These are phyloP conservation scores for Termitomyces sp. DNA, from an alignment of 768 basidiomycete species.

Conservation along the genomic window DNA sequence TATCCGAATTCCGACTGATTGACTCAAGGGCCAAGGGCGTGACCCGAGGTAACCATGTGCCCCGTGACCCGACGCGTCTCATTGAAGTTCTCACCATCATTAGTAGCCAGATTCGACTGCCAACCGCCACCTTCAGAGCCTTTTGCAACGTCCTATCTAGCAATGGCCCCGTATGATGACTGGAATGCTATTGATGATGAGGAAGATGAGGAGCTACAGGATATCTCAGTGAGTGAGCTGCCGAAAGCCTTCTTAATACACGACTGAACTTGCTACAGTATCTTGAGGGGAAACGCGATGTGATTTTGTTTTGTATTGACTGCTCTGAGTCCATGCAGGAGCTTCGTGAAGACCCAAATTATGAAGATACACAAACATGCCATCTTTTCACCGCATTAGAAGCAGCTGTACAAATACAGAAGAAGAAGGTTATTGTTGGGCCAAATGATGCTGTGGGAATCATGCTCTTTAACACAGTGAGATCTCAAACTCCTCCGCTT, in stretches of 20 bases:
- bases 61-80: conserved; percentile 16
- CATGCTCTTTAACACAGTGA: conserved; percentile 87
- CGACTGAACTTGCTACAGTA: conserved; percentile 31
- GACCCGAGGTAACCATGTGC: conserved; percentile 1
- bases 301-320: conserved; percentile 94
- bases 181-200: conserved; percentile 80
- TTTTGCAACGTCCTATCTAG: not conserved
- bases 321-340: conserved; percentile 87
- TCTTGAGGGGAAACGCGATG: conserved; percentile 73
- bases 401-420: conserved; percentile 81
- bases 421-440: conserved; percentile 83
- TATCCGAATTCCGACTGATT: not conserved
- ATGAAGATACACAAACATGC: conserved; percentile 64
- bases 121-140: not conserved
- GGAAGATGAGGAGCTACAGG: conserved; percentile 79
- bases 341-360: conserved; percentile 55
- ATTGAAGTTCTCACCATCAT: not conserved
- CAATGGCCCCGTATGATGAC: conserved; percentile 65
- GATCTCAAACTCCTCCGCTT: conserved; percentile 17
- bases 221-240: conserved; percentile 45
- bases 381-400: conserved; percentile 77
- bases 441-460: conserved; percentile 91
- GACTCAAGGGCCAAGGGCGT: conserved; percentile 1
- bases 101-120: not conserved
- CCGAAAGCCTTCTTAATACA: not conserved